phyloP scores from a whole-genome alignment of 495 filamentous ascomycete genomes.

The Pyrenula massariospora region DNA sequence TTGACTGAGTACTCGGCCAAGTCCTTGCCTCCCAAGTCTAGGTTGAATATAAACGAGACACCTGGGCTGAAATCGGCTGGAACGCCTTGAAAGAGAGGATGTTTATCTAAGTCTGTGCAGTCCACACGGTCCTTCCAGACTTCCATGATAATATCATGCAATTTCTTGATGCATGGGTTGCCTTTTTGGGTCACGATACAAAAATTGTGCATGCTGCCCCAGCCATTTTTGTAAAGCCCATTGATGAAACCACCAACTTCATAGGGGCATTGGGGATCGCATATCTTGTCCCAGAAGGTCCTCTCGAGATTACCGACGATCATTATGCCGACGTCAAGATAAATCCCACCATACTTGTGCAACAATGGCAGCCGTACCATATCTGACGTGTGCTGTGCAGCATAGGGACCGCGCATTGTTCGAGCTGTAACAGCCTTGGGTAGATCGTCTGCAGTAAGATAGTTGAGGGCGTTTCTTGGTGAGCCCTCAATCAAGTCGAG shows the following conservation, averaged over 20 bases:
- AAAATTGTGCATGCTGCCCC: constrained; percentile 33
- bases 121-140: constrained; percentile 37
- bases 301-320: constrained; percentile 43
- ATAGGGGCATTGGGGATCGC: constrained; percentile 28
- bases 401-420: constrained; percentile 33
- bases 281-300: constrained; percentile 35
- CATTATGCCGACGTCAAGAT: constrained; percentile 41
- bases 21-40: constrained; percentile 13
- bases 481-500: constrained; percentile 31
- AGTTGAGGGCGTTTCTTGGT: constrained; percentile 31
- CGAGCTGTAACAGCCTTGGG: constrained; percentile 35
- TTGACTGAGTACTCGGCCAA: constrained; percentile 17
- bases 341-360: constrained; percentile 42
- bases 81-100: constrained; percentile 32
- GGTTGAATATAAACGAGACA: constrained; percentile 11
- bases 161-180: constrained; percentile 36
- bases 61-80: constrained; percentile 22
- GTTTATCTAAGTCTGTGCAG: constrained; percentile 36
- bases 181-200: constrained; percentile 25
- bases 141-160: constrained; percentile 34
- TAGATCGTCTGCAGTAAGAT: constrained; percentile 35
- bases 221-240: constrained; percentile 14
- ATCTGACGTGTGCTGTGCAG: constrained; percentile 40
- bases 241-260: constrained; percentile 35
- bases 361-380: constrained; percentile 44